Base-by-base conservation (phyloP, 1,284 basidiomycete genomes). In the Ceratobasidium sp. region DNA sequence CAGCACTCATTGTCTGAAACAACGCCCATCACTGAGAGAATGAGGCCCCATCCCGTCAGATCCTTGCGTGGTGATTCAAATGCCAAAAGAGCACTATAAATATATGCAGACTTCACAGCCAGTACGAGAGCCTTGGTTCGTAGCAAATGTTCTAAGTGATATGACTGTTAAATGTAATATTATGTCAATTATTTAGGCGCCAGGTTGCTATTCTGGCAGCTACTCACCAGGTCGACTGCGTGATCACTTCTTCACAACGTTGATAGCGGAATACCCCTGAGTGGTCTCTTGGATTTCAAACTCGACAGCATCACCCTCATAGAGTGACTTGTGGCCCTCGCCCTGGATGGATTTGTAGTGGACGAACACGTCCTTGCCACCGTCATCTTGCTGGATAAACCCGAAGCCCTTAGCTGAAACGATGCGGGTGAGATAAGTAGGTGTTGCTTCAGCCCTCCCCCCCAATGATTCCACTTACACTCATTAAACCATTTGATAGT, bases 401-500 rank as follows among this genome's bases (percentile, higher is more conserved):
- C 73, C 73, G 15, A 54, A 57, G 17, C 73, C 73, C 54, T 74
- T 74, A 47, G 69, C 69, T 73, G 59, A 60, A 71, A 71, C 9
- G 27, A n/a, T 41, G 15, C 8, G 24, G 24, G 9, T 4, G 4
- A 41, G 11, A 11, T 71, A 24, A 50, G 36, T 41, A 29, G 27
- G 29, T 44, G 22, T 14, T n/a, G 22, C 8, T 15, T 57, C n/a
- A 50, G 29, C 9, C 5, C 19, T 8, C n/a, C 5, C 41, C 31
- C 7, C 29, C 9, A 48, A n/a, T 36, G 22, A 17, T 27, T 53
- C 3, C 24, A 60, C 67, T 29, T 36, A 73, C 69, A 60, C 31
- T 65, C 73, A 44, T 74, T 74, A 62, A 74, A 74, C 73, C 73
- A 74, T 44, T 53, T 74, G 41, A 74, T 62, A 15, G 44, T 31